Conservation (phyloP, 1,284 basidiomycete genomes). For the Termitomyces sp. region DNA sequence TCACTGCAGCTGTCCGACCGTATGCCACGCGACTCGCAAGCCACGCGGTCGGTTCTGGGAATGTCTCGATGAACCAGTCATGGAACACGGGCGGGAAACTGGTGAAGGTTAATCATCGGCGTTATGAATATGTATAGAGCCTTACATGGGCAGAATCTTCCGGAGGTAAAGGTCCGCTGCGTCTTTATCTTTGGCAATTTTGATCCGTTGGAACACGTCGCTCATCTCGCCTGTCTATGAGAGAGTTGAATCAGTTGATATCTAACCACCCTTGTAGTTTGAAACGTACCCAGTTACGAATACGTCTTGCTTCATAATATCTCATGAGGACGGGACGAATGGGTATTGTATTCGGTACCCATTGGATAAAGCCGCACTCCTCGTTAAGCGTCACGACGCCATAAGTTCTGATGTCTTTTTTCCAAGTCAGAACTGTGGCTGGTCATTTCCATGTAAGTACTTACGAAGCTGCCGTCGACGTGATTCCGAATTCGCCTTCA, state of each 20-base stretch:
- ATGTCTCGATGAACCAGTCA: constrained; percentile 96
- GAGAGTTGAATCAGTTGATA: neutral
- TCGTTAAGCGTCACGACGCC: constrained; percentile 96
- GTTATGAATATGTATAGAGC: neutral
- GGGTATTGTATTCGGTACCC: constrained; percentile 93
- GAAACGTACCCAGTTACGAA: constrained; percentile 59
- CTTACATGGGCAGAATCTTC: constrained; percentile 60
- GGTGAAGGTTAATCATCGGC: constrained; percentile 38
- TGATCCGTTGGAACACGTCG: constrained; percentile 53
- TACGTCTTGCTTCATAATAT: constrained; percentile 63
- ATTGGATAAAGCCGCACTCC: constrained; percentile 97
- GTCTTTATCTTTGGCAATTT: constrained; percentile 44
- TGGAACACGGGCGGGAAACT: constrained; percentile 88
- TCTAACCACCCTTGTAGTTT: neutral
- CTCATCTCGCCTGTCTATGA: constrained; percentile 46
- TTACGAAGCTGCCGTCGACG: constrained; percentile 82
- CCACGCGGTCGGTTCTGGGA: constrained; percentile 97
- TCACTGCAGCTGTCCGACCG: constrained; percentile 89
- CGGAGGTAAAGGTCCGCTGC: constrained; percentile 57
- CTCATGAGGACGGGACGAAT: constrained; percentile 77
- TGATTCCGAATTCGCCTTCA: constrained; percentile 92
- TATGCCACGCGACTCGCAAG: constrained; percentile 84
- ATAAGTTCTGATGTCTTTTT: constrained; percentile 88
- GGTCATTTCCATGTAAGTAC: constrained; percentile 25
- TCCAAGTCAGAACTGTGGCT: neutral